Evolutionary conservation across 1,139 yeast genomes (phyloP).

Genomic region (Pneumocystis canis): DNA sequence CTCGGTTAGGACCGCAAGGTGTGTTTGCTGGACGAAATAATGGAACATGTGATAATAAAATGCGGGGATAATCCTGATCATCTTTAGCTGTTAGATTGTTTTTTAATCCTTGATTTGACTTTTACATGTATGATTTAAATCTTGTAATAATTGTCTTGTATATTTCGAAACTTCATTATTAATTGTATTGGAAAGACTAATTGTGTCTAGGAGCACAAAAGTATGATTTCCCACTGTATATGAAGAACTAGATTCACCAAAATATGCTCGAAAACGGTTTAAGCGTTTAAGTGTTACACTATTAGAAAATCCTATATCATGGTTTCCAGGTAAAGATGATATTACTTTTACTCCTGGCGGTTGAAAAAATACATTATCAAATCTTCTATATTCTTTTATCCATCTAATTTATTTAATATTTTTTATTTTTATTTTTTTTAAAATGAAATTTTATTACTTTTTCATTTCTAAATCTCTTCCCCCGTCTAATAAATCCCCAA

Average conservation of each 20-base stretch:
- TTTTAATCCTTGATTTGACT: background rate
- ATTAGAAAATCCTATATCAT: constrained; percentile 85
- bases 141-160: constrained; percentile 31
- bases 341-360: constrained; percentile 18
- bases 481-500: constrained; percentile 91
- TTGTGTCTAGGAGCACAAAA: constrained; percentile 62
- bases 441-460: background rate
- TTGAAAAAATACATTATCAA: constrained; percentile 44
- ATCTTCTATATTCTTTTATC: constrained; percentile 59
- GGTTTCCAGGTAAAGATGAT: constrained; percentile 75
- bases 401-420: constrained; percentile 53
- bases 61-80: constrained; percentile 36
- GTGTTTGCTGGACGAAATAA: constrained; percentile 43
- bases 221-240: constrained; percentile 61
- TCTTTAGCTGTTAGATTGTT: background rate
- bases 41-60: constrained; percentile 71
- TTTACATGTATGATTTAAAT: constrained; percentile 17
- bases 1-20: constrained; percentile 57
- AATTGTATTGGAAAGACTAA: constrained; percentile 48
- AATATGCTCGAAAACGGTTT: constrained; percentile 51
- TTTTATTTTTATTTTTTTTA: background rate
- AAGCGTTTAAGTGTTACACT: constrained; percentile 39
- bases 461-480: constrained; percentile 43
- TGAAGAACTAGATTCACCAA: constrained; percentile 54
- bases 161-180: constrained; percentile 30